A percentile compares a stretch with the other conserved stretches of the same genome.
These are phyloP conservation scores for Chloroidium sp. DNA, from an alignment of 163 green algal species.

Conservation along the genomic window DNA sequence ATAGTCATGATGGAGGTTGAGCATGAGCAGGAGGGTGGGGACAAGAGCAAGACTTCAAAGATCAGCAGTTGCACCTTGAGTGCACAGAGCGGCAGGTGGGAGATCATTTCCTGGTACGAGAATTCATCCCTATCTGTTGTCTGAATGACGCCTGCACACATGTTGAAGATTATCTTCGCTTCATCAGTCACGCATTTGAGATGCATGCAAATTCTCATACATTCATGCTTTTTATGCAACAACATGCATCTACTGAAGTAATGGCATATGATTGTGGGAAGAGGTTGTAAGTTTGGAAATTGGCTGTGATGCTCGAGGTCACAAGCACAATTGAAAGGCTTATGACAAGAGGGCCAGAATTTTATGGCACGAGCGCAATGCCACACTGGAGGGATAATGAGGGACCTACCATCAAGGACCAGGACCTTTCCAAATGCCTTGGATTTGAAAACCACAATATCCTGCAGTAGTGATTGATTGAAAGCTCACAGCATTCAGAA, in stretches of 20 bases:
- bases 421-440: constrained; percentile 80
- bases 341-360: no score
- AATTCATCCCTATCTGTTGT: constrained; percentile 94
- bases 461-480: constrained; percentile 38
- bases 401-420: constrained; percentile 66
- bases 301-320: no score
- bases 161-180: background rate
- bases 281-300: no score
- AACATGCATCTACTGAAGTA: no score
- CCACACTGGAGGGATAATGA: background rate
- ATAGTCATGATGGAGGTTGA: background rate
- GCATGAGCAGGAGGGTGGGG: background rate
- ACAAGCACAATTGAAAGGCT: no score
- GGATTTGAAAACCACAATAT: constrained; percentile 80
- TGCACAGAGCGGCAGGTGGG: constrained; percentile 85
- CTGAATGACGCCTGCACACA: constrained; percentile 78
- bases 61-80: constrained; percentile 41
- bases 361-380: no score
- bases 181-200: background rate
- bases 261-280: no score
- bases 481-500: no score
- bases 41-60: background rate
- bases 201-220: background rate
- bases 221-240: no score
- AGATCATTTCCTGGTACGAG: constrained; percentile 99